Evolutionary conservation across 2,329 filamentous ascomycete genomes (phyloP), one percentile per base, ranked within the genome.

Genomic region (Paracoccidioides lutzii): DNA sequence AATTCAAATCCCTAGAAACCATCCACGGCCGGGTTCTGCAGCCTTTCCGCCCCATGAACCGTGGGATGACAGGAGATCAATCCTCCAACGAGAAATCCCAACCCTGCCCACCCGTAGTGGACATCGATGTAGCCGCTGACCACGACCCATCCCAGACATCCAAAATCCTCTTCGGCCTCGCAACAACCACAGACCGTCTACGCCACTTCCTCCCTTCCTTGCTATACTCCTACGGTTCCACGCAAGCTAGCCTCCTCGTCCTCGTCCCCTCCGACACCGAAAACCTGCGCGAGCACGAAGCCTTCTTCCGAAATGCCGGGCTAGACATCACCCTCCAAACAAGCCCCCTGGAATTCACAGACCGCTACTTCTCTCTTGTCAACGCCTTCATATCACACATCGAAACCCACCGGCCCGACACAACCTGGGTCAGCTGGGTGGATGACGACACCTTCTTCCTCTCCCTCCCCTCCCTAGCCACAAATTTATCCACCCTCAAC

Each of bases 381-480:
- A 64, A 71, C 59, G 71, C 69, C 1, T 73, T 74, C 58, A 63
- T 63, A 5, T 63, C 71, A 32, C 63, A 67, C 58, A 72, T 73
- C 57, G 66, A 67, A 53, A 67, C 64, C 51, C 61, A 68, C 58
- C 69, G 69, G 44, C 70, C 70, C 33, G 63, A 73, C 55, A 73
- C 69, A 50, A 67, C 63, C 30, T 74, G 71, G 71, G 66, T 73
- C 52, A 65, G 69, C 59, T 73, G 70, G 59, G 71, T 72, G 30
- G 72, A 74, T 51, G 72, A 74, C 55, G 72, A 74, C 55, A 74
- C 71, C 35, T 74, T 71, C 63, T 74, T 72, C 62, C 62, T 70
- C 35, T 72, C 69, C 35, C 64, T 74, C 28, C 64, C 68, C 12
- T 67, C 66, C 15, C 60, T 73, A 30, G 69, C 69, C 9, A 63